Conservation (phyloP, 768 basidiomycete genomes). For the Tephrocybe sp. region DNA sequence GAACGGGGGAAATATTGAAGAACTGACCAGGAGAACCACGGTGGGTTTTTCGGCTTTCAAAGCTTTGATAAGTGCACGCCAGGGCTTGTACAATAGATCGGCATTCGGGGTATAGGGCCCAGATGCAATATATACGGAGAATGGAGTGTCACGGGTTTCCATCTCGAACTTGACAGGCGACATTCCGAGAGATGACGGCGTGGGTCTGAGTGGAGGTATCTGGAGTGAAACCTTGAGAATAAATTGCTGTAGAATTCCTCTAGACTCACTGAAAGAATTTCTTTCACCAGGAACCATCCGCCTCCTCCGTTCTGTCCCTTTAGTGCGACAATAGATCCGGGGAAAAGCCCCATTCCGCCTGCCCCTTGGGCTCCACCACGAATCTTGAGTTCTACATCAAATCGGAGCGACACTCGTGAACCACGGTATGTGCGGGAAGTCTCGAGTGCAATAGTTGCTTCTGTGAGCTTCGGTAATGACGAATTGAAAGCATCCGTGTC, state of each 20-base stretch:
- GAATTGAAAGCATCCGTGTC: constrained; percentile 56
- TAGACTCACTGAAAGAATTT: constrained; percentile 74
- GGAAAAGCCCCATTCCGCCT: constrained; percentile 75
- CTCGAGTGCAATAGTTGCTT: constrained; percentile 76
- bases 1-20: not conserved
- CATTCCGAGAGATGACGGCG: constrained; percentile 28
- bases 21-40: constrained; percentile 70
- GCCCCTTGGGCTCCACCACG: constrained; percentile 62
- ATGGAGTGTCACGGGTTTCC: constrained; percentile 42
- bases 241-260: not conserved
- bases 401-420: constrained; percentile 68
- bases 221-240: constrained; percentile 24
- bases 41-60: constrained; percentile 67
- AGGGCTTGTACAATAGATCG: constrained; percentile 75
- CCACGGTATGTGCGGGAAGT: constrained; percentile 73
- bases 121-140: constrained; percentile 71
- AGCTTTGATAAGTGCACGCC: constrained; percentile 61
- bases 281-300: constrained; percentile 80
- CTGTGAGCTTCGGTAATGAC: constrained; percentile 64
- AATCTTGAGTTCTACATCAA: constrained; percentile 65
- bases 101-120: constrained; percentile 87
- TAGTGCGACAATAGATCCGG: constrained; percentile 83
- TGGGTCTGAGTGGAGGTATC: constrained; percentile 61
- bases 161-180: constrained; percentile 34
- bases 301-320: constrained; percentile 92